Percentiles rank a stretch among this genome's conserved stretches.
Evolutionary conservation across 805 yeast genomes (phyloP).

Genomic region (Candida incommunis): DNA sequence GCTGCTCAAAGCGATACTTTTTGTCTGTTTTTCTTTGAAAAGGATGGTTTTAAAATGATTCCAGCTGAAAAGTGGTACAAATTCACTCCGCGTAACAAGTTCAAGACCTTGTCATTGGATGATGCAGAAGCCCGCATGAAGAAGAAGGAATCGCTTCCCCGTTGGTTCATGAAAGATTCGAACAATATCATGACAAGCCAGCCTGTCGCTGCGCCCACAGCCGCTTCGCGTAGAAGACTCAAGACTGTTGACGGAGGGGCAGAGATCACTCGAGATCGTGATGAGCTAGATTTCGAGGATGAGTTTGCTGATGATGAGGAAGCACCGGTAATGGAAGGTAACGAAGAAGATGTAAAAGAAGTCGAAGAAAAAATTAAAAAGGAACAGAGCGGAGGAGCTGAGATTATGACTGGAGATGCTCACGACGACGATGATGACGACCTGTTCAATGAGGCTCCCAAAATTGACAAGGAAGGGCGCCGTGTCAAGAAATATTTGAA

Average conservation of each 20-base stretch:
- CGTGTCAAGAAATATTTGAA: conserved; percentile 71
- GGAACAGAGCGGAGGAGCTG: conserved; percentile 31
- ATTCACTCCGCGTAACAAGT: conserved; percentile 85
- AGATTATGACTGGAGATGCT: conserved; percentile 54
- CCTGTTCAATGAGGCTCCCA: conserved; percentile 58
- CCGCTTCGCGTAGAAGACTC: conserved; percentile 24
- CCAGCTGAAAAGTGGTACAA: conserved; percentile 92
- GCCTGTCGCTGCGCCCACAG: conserved; percentile 7
- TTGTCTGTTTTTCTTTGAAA: conserved; percentile 65
- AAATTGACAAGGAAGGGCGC: conserved; percentile 83
- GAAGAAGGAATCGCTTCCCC: conserved; percentile 54
- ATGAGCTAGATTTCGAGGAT: conserved; percentile 88
- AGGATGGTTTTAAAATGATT: conserved; percentile 76
- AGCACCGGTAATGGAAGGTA: conserved; percentile 92
- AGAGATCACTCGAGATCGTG: conserved; percentile 44
- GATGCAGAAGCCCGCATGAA: conserved; percentile 95
- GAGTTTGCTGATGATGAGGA: conserved; percentile 98
- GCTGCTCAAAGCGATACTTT: conserved; percentile 82
- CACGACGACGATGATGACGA: conserved; percentile 45
- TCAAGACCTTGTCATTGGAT: conserved; percentile 84
- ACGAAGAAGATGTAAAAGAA: conserved; percentile 87
- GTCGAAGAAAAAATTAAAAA: conserved; percentile 42
- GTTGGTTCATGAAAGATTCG: conserved; percentile 87
- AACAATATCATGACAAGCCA: conserved; percentile 1
- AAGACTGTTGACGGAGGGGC: conserved; percentile 33